Conservation (phyloP, 1,284 basidiomycete species). For the Melanopsichium pennsylvanicum region DNA sequence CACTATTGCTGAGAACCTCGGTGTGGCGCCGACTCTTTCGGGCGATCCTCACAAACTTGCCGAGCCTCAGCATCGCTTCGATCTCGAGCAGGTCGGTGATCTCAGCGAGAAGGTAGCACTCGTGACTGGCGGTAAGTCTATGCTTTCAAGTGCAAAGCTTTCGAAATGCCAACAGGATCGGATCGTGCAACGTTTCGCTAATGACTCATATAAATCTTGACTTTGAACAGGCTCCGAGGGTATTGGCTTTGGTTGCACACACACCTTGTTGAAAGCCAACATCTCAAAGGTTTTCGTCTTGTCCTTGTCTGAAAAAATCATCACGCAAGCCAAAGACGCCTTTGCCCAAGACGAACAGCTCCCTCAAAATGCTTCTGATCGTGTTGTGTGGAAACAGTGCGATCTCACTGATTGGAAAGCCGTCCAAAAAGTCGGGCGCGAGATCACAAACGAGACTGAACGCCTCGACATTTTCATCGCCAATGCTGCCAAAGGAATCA, state of each 20-base stretch:
- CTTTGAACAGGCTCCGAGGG: slow-evolving; percentile 16
- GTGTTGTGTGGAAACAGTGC: slow-evolving; percentile 26
- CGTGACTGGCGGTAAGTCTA: slow-evolving; percentile 15
- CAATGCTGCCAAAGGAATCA: slow-evolving; percentile 31
- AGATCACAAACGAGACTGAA: slow-evolving; percentile 19
- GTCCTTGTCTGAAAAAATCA: slow-evolving; percentile 26
- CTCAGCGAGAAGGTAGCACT: slow-evolving; percentile 20
- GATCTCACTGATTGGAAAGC: slow-evolving; percentile 27
- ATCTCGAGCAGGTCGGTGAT: slow-evolving; percentile 18
- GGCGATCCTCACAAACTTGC: slow-evolving; percentile 23
- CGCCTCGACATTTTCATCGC: slow-evolving; percentile 28
- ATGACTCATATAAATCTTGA: not conserved
- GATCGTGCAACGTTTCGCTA: too few relatives aligned
- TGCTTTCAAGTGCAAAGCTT: not conserved
- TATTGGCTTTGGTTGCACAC: slow-evolving; percentile 27
- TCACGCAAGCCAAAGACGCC: slow-evolving; percentile 17
- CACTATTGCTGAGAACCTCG: slow-evolving; percentile 24
- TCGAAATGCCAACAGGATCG: too few relatives aligned
- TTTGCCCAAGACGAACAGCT: slow-evolving; percentile 22
- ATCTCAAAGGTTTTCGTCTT: slow-evolving; percentile 23
- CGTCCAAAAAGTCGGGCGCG: slow-evolving; percentile 21
- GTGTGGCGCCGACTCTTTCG: slow-evolving; percentile 22
- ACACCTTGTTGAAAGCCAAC: slow-evolving; percentile 27
- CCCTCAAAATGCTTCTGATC: not conserved
- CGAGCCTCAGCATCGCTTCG: slow-evolving; percentile 16